Percentiles rank a stretch among this genome's conserved stretches.
Evolutionary conservation across 78 protist genomes (phyloP).

Genomic region (Creolimax fragrantissima): DNA sequence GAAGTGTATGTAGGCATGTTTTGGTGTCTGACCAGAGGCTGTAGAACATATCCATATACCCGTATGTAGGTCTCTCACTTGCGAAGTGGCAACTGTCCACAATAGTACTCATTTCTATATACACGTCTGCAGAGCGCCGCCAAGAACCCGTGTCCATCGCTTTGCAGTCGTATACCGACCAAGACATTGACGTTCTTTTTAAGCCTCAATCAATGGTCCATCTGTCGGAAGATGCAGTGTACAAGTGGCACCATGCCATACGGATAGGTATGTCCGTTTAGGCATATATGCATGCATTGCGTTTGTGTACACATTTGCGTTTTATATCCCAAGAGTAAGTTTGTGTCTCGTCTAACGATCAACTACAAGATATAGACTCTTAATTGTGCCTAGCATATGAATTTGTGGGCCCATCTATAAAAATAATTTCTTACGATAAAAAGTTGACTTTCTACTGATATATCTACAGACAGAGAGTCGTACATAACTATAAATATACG

Average conservation of each 20-base stretch:
- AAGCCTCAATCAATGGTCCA: not conserved
- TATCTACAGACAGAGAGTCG: not conserved
- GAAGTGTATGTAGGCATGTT: too few species aligned
- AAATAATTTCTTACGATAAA: not conserved
- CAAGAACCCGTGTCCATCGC: not conserved
- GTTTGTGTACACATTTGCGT: not conserved
- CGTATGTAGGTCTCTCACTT: too few species aligned
- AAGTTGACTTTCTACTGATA: not conserved
- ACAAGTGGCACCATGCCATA: conserved; percentile 1
- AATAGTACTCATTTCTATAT: too few species aligned
- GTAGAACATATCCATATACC: too few species aligned
- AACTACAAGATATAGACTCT: not conserved
- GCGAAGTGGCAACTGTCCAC: too few species aligned
- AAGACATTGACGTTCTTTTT: not conserved
- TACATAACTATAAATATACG: not conserved
- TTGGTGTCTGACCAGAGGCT: too few species aligned
- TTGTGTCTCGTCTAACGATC: not conserved
- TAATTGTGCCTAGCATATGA: not conserved
- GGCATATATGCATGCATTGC: not conserved
- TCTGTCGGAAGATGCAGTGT: not conserved
- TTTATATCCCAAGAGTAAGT: not conserved
- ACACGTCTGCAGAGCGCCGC: too few species aligned
- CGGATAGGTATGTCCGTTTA: not conserved
- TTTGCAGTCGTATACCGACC: not conserved
- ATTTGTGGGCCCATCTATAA: not conserved